These are phyloP conservation scores for Trichophyton simii DNA, from an alignment of 2,329 filamentous ascomycete species.

Conservation along the genomic window DNA sequence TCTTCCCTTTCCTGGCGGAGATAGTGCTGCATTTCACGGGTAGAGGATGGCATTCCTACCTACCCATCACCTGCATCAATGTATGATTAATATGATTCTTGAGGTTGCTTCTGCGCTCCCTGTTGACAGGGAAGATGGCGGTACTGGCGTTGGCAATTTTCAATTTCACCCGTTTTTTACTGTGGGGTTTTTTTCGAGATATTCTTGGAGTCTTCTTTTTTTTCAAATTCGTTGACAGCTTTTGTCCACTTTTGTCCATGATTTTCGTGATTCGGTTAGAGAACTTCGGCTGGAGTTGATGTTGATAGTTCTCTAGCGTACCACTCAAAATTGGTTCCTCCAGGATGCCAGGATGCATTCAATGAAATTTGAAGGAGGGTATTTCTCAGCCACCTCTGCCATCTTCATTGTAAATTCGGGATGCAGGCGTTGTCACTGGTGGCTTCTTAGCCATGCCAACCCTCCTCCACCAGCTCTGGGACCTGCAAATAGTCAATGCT, in stretches of 20 bases:
- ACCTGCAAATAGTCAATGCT: background rate
- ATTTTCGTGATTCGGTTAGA: background rate
- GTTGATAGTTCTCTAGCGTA: background rate
- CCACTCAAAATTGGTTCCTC: no score
- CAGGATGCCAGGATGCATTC: background rate
- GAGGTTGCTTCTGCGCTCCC: background rate
- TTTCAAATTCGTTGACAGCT: background rate
- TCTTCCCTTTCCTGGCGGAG: background rate
- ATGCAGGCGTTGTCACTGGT: background rate
- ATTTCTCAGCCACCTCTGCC: background rate
- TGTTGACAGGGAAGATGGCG: background rate
- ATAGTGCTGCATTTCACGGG: background rate
- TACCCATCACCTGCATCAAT: background rate
- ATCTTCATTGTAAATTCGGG: background rate
- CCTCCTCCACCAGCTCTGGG: background rate
- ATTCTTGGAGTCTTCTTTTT: background rate
- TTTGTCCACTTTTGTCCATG: background rate
- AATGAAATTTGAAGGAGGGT: background rate
- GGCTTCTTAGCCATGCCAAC: background rate
- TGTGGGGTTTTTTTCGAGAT: background rate
- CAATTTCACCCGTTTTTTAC: background rate
- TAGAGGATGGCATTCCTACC: background rate
- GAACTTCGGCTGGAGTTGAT: background rate
- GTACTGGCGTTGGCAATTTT: background rate
- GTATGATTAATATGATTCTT: conserved; percentile 1